Percentiles rank a stretch among this genome's conserved stretches.
Evolutionary conservation across 192 early-diverging fungal genomes (phyloP).

Genomic region (Chytriomyces sp.): DNA sequence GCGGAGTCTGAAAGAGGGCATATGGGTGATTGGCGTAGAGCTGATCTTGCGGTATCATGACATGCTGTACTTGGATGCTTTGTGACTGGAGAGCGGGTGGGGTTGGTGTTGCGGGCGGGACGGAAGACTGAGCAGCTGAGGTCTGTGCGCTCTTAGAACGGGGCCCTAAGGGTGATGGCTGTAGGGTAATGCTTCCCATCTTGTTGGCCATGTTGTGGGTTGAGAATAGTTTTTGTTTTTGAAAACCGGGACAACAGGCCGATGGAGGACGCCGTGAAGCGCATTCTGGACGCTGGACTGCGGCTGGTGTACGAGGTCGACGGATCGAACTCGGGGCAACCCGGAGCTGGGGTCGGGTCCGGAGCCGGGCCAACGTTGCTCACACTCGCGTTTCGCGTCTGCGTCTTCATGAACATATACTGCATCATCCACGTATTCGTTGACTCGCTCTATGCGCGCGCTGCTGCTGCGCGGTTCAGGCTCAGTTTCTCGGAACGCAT

Average conservation of each 20-base stretch:
- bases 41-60: not conserved
- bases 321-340: too few species aligned
- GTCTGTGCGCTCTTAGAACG: not conserved
- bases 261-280: too few species aligned
- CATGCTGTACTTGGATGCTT: not conserved
- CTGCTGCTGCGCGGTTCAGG: not conserved
- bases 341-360: too few species aligned
- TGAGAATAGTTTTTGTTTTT: too few species aligned
- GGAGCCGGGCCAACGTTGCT: slow-evolving; percentile 6
- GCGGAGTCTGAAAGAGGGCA: too few species aligned
- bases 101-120: not conserved
- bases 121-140: not conserved
- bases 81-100: not conserved
- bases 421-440: slow-evolving; percentile 12
- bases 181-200: too few species aligned
- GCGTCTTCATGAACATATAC: not conserved
- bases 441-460: not conserved
- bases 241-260: too few species aligned
- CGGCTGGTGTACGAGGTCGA: too few species aligned
- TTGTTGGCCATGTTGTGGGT: too few species aligned
- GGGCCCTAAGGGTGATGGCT: too few species aligned
- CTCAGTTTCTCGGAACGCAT: slow-evolving; percentile 24
- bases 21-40: not conserved
- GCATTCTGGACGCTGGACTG: too few species aligned
- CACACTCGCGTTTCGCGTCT: not conserved